A percentile compares a stretch with the other conserved stretches of the same genome.
phyloP scores from a whole-genome alignment of 305 asterid genomes.

The Monarda citriodora region DNA sequence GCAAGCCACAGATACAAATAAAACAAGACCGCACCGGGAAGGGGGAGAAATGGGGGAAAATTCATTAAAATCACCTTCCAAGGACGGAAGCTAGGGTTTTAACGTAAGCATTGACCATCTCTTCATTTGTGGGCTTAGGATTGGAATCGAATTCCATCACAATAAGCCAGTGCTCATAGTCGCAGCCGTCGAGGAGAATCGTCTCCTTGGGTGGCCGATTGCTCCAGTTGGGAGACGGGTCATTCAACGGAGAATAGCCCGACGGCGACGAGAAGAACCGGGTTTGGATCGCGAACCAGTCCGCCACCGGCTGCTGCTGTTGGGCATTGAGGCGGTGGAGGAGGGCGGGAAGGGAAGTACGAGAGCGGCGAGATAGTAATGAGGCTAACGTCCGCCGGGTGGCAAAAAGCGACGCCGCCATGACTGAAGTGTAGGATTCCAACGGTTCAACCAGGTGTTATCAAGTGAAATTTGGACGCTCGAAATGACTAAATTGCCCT shows the following conservation, averaged over 20 bases:
- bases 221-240: constrained; percentile 98
- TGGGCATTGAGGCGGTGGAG: constrained; percentile 23
- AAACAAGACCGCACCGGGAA: no score
- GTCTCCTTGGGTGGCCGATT: constrained; percentile 96
- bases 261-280: constrained; percentile 55
- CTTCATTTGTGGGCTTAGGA: constrained; percentile 71
- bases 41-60: neutral
- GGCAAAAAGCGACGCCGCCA: constrained; percentile 62
- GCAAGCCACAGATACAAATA: neutral
- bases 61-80: constrained; percentile 53
- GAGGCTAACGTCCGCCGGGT: constrained; percentile 66
- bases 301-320: constrained; percentile 6
- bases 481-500: neutral
- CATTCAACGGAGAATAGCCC: constrained; percentile 87
- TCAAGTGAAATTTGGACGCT: neutral
- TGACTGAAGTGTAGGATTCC: constrained; percentile 14
- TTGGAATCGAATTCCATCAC: constrained; percentile 78
- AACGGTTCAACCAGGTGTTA: no score
- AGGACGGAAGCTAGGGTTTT: constrained; percentile 79
- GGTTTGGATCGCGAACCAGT: constrained; percentile 25
- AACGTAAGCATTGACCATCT: constrained; percentile 74
- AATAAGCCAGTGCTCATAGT: constrained; percentile 96
- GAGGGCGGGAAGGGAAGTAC: constrained; percentile 34
- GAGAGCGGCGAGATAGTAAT: constrained; percentile 42
- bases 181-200: constrained; percentile 89